Evolutionary conservation across 2,329 filamentous ascomycete species (phyloP), one percentile per base, ranked within the genome.

Genomic region (Ustulina deusta): DNA sequence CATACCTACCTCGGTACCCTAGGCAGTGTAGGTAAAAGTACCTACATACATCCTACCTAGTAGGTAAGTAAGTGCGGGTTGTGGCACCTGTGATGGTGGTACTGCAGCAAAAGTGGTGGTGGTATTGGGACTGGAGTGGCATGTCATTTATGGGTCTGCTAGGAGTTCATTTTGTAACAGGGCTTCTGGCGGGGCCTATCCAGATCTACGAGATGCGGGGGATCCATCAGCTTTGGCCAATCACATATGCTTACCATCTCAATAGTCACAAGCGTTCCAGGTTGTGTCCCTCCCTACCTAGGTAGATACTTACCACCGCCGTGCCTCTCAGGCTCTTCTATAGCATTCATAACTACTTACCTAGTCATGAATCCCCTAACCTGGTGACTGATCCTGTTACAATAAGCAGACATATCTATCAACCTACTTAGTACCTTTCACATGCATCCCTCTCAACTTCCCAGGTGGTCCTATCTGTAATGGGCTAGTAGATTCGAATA

Each of bases 31-130:
- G n/a, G n/a, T n/a, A n/a, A n/a, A n/a, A n/a, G n/a, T 36, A 36
- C 34, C 34, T 36, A 36, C 6, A 11, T 36, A 11, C 34, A 36
- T 36, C 34, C 34, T 20, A 44, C 40, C 7, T n/a, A 2, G 40
- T 40, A 40, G 36, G 36, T 40, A 40, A 40, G 46, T 27, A 29
- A 15, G 46, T 27, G 15, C 11, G 44, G 29, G 3, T 49, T 20
- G 49, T 54, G 49, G 49, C n/a, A 52, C 49, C 17, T n/a, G n/a
- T n/a, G n/a, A n/a, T n/a, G n/a, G 49, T 34, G 42, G 42, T 46
- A 22, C 42, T n/a, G n/a, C 42, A 44, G 9, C 42, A 5, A 29
- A 17, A 40, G 3, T 7, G 20, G 46, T 49, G 46, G 46, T 11
- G 25, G 6, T 36, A 36, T 36, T 36, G 34, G 34, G 6, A 48